Evolutionary conservation across 2,329 filamentous ascomycete species (phyloP), one percentile per base, ranked within the genome.

Genomic region (Colletotrichum sp.): DNA sequence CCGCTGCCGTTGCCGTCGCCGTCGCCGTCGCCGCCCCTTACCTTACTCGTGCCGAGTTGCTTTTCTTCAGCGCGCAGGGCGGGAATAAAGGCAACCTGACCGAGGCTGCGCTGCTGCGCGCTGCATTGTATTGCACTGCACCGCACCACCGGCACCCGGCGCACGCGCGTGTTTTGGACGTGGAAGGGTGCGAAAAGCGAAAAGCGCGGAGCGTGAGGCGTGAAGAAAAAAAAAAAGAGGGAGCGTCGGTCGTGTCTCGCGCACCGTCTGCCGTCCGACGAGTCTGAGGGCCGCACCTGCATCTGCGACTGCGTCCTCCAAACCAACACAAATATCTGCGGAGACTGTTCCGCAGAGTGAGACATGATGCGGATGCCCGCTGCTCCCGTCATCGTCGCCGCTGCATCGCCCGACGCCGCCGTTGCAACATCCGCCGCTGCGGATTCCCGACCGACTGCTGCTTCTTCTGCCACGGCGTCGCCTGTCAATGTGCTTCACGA

Each of bases 321-420:
- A 28, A 32, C 26, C 30, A 59, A 32, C 24, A 59, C 26, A 59
- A 32, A 52, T 52, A 52, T 21, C 43, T 52, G 43, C 43, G 56
- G 30, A 59, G 56, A 63, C 43, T 52, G 58, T 62, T 62, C 58
- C 58, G 58, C 28, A 62, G 32, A 61, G 58, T 75, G 69, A 75
- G 73, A 75, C 73, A 75, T 63, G 69, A 75, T 75, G 73, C 73
- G 73, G 69, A 73, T 75, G 73, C 63, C 69, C 63, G 73, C 69
- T 30, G 69, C 69, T 30, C 24, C 63, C 63, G 63, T 52, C 14
- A 24, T 38, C 26, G 63, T 26, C 26, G 34, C 24, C 26, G 34
- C 16, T 34, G 59, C n/a, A 52, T 52, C 43, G 43, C 43, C 43
- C 43, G n/a, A 30, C 52, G 48, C 58, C 62, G 71, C 59, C 67